Evolutionary conservation across 305 asterid species (phyloP).

Genomic region (Rubia peregrina): DNA sequence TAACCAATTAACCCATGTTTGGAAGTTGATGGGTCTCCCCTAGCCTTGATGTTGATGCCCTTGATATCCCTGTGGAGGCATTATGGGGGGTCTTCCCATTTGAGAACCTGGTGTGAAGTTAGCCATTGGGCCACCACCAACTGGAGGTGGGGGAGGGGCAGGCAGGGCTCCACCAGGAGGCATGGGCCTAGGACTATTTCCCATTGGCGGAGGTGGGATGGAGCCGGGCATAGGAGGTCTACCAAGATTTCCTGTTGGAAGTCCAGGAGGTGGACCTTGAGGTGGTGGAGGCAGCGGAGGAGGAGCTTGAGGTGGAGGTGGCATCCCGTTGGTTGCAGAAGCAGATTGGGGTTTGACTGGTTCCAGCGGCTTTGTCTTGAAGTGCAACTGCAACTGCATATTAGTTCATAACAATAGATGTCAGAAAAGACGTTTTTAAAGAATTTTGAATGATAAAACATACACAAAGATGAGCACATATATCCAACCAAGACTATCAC

Average conservation of each 20-base stretch:
- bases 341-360: constrained; percentile 54
- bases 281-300: constrained; percentile 71
- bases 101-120: constrained; percentile 77
- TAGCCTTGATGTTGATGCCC: constrained; percentile 69
- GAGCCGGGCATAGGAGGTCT: constrained; percentile 44
- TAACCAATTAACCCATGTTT: constrained; percentile 48
- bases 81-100: constrained; percentile 79
- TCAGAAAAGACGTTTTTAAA: constrained; percentile 2
- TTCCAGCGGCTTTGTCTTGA: constrained; percentile 87
- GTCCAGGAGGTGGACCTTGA: constrained; percentile 53
- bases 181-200: constrained; percentile 88
- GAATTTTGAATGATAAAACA: neutral
- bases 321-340: constrained; percentile 58
- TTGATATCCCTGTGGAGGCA: constrained; percentile 68
- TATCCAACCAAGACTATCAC: neutral
- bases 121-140: constrained; percentile 65
- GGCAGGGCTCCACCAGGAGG: constrained; percentile 90
- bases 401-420: constrained; percentile 12
- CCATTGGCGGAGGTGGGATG: constrained; percentile 50
- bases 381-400: constrained; percentile 79
- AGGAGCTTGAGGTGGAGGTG: constrained; percentile 74
- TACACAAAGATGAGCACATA: neutral
- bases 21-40: constrained; percentile 52
- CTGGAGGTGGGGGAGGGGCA: constrained; percentile 87
- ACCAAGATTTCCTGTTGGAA: constrained; percentile 40